These are phyloP conservation scores for Coniochaeta sp. DNA, from an alignment of 2,329 filamentous ascomycete genomes.

Conservation along the genomic window DNA sequence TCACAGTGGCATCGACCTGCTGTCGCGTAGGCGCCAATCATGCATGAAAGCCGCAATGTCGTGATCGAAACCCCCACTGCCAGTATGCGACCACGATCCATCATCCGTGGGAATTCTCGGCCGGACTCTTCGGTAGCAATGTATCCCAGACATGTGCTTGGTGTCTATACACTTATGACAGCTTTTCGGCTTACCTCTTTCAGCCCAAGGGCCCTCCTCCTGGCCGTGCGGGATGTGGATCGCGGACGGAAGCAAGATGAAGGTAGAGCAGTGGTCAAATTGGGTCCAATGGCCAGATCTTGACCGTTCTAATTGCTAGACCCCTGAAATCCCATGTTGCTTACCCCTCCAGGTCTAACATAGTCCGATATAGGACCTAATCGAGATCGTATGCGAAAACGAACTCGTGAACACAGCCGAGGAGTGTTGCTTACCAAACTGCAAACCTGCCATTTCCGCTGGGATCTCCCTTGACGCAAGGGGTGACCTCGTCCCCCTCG, in stretches of 20 bases:
- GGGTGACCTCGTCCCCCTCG: neutral
- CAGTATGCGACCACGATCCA: neutral
- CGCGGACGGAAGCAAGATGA: neutral
- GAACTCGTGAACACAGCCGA: neutral
- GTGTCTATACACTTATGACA: neutral
- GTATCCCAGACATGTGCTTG: neutral
- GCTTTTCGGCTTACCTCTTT: neutral
- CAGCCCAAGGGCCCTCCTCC: neutral
- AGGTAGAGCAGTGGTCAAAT: neutral
- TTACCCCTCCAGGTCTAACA: neutral
- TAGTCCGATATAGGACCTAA: neutral
- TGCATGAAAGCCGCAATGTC: conserved; percentile 1
- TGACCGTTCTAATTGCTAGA: too few relatives aligned
- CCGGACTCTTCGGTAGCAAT: neutral
- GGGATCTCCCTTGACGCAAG: neutral
- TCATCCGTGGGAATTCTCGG: neutral
- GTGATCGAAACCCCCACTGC: neutral
- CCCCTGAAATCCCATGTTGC: neutral
- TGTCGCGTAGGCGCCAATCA: neutral
- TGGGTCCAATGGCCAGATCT: neutral
- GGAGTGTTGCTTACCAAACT: neutral
- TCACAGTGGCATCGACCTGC: neutral
- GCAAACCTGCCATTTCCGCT: neutral
- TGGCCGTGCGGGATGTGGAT: neutral
- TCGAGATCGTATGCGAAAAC: neutral